These are phyloP conservation scores for Rhizopogon vinicolor DNA, from an alignment of 768 basidiomycete species.

Conservation along the genomic window DNA sequence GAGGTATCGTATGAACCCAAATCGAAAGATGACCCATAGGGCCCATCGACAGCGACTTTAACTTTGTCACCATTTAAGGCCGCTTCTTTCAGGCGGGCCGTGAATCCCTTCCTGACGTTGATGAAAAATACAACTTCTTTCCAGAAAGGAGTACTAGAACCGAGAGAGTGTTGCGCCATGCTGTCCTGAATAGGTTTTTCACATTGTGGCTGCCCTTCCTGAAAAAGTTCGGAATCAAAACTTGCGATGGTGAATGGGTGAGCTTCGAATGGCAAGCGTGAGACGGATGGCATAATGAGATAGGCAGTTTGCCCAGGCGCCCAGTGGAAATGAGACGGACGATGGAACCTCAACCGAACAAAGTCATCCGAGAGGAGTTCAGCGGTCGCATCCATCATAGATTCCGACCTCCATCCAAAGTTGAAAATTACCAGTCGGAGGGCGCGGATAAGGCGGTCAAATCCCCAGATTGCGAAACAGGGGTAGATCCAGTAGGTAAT, in stretches of 20 bases:
- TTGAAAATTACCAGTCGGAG: slow-evolving; percentile 9
- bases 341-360: too few relatives aligned
- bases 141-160: slow-evolving; percentile 9
- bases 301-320: too few relatives aligned
- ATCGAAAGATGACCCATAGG: slow-evolving; percentile 41
- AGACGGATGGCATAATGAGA: too few relatives aligned
- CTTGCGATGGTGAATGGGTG: too few relatives aligned
- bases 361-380: slow-evolving; percentile 24
- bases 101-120: slow-evolving; percentile 52
- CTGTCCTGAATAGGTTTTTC: slow-evolving; percentile 4
- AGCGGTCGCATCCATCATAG: slow-evolving; percentile 26
- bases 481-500: slow-evolving; percentile 37
- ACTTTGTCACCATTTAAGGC: slow-evolving; percentile 24
- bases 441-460: slow-evolving; percentile 44
- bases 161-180: background rate
- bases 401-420: slow-evolving; percentile 20
- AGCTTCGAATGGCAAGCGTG: too few relatives aligned
- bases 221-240: slow-evolving; percentile 17
- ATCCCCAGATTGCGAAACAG: slow-evolving; percentile 44
- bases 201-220: slow-evolving; percentile 41
- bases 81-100: slow-evolving; percentile 34
- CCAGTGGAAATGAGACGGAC: too few relatives aligned
- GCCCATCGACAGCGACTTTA: slow-evolving; percentile 50
- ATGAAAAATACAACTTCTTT: slow-evolving; percentile 49
- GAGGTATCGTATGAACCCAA: slow-evolving; percentile 36